Evolutionary conservation across 2,329 filamentous ascomycete genomes (phyloP).

Genomic region (Colletotrichum trifolii): DNA sequence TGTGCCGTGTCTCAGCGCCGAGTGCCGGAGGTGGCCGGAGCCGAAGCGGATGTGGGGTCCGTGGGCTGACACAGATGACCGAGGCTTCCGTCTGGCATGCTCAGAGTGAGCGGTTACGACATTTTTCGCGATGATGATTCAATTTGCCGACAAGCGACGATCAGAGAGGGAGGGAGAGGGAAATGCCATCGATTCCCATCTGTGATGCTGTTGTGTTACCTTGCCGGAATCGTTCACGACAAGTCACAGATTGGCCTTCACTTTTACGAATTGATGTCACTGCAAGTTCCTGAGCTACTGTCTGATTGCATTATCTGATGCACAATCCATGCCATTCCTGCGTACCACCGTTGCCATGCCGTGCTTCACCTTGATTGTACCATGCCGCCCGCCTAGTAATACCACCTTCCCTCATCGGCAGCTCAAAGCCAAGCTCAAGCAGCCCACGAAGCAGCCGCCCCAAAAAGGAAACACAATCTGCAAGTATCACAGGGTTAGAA

Average conservation of each 20-base stretch:
- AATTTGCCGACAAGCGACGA: neutral
- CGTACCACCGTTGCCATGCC: too few relatives aligned
- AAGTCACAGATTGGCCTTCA: too few relatives aligned
- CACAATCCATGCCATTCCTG: too few relatives aligned
- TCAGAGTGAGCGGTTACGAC: too few relatives aligned
- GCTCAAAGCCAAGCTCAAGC: neutral
- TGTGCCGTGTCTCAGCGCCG: neutral
- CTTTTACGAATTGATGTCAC: too few relatives aligned
- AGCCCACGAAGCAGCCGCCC: conserved; percentile 3
- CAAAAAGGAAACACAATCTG: neutral
- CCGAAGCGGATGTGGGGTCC: neutral
- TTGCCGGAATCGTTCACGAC: too few relatives aligned
- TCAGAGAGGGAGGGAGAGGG: neutral
- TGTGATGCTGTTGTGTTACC: too few relatives aligned
- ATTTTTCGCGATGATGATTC: neutral
- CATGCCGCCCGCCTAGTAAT: neutral
- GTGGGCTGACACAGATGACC: neutral
- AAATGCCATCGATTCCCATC: too few relatives aligned
- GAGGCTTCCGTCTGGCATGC: too few relatives aligned
- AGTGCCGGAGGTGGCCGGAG: neutral
- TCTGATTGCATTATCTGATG: too few relatives aligned
- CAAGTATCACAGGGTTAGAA: neutral
- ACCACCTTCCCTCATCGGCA: conserved; percentile 6
- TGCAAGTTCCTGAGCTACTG: too few relatives aligned
- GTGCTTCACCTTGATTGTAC: neutral